A percentile compares a stretch with the other conserved stretches of the same genome.
phyloP scores from a whole-genome alignment of 2,329 filamentous ascomycete genomes.

The Phaeomoniella chlamydospora region DNA sequence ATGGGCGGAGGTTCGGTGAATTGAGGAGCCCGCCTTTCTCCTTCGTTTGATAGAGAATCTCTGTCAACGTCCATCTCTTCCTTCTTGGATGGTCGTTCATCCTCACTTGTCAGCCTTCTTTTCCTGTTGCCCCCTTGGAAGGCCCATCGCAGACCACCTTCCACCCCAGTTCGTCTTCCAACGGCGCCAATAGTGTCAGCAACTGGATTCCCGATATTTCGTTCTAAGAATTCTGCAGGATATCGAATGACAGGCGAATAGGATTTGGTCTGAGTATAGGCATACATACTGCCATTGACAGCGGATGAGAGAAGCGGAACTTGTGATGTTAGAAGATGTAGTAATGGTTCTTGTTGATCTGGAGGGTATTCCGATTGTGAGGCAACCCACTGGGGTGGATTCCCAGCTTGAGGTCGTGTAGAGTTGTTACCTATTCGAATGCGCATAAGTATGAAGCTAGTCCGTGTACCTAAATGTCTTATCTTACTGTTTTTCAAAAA shows the following conservation, averaged over 20 bases:
- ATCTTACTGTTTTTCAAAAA: conserved; percentile 57
- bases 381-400: conserved; percentile 31
- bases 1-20: conserved; percentile 62
- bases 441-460: neutral
- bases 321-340: conserved; percentile 75
- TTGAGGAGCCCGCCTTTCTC: conserved; percentile 42
- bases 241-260: conserved; percentile 74
- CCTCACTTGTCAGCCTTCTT: conserved; percentile 3
- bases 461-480: too few species aligned
- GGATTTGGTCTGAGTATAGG: conserved; percentile 77
- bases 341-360: conserved; percentile 58
- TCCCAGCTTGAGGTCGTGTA: conserved; percentile 5
- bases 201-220: conserved; percentile 66
- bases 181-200: conserved; percentile 77
- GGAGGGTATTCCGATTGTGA: conserved; percentile 21
- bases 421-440: conserved; percentile 5
- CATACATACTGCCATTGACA: conserved; percentile 70
- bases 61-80: conserved; percentile 7
- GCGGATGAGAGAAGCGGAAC: conserved; percentile 77
- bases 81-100: conserved; percentile 10
- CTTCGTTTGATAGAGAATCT: conserved; percentile 3
- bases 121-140: conserved; percentile 27
- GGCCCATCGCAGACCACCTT: conserved; percentile 76
- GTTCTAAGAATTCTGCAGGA: conserved; percentile 82
- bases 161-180: conserved; percentile 72